Base-by-base conservation (phyloP, 2,329 filamentous ascomycete genomes). In the Claviceps cyperi region DNA sequence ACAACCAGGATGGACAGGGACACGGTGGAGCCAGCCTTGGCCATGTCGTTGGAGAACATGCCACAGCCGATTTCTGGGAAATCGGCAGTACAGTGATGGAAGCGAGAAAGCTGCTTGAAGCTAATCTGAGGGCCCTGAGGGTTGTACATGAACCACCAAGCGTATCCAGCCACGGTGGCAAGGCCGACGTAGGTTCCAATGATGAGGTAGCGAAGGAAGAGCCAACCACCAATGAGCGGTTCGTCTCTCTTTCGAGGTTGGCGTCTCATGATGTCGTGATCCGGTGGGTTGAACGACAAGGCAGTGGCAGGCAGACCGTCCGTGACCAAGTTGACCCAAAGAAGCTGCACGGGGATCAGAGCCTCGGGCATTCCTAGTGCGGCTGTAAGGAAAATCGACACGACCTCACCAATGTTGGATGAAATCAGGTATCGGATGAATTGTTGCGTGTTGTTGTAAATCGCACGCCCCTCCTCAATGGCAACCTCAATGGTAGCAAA, bases 101-200 rank as follows among this genome's bases (percentile, higher is more conserved):
- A 98, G 70, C 94, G 85, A 22, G 84, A 75, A 57, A 98, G 74
- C 64, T 98, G 87, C 66, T 78, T 84, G 72, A 97, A 95, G 55
- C 75, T 81, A 68, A 98, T 94, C 66, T 94, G 86, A 22, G 92
- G 92, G 0, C 92, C 92, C 57, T 83, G 80, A 8, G 81, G 70
- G 71, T 97, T 91, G 74, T 85, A 95, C 84, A 98, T 90, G 75
- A 97, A 98, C 87, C 89, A 98, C 92, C 92, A 98, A n/a, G 88
- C 91, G 64, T 98, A 98, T 44, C 94, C 92, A 62, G 84, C 89
- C 19, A 98, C 94, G 3, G 92, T 98, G 49, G 92, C 92, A 40
- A 88, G 75, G 63, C 92, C 92, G 52, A 98, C 92, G 56, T 98
- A 98, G 8, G 81, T 88, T 54, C 92, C 92, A 59, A 98, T 92